These are phyloP conservation scores for Diplodia sapinea DNA, from an alignment of 2,329 filamentous ascomycete species.

Conservation along the genomic window DNA sequence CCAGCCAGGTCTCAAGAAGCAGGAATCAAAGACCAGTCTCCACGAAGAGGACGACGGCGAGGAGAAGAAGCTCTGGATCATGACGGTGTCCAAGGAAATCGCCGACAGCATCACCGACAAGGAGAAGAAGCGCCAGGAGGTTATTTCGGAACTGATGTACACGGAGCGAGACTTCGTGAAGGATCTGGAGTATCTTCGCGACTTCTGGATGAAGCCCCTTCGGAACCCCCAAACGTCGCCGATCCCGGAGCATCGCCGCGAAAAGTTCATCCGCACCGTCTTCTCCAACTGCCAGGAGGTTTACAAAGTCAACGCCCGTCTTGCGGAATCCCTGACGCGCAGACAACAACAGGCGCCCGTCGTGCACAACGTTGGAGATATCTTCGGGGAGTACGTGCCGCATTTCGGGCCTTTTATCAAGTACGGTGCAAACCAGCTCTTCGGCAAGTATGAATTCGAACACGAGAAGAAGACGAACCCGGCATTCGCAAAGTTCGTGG, in stretches of 20 bases:
- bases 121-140: slow-evolving; percentile 97
- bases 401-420: slow-evolving; percentile 95
- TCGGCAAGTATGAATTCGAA: slow-evolving; percentile 97
- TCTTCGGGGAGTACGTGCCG: slow-evolving; percentile 90
- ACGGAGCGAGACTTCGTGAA: slow-evolving; percentile 99
- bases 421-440: slow-evolving; percentile 93
- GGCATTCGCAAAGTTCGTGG: slow-evolving; percentile 87
- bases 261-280: slow-evolving; percentile 90
- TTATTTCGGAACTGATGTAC: slow-evolving; percentile 98
- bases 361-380: slow-evolving; percentile 87
- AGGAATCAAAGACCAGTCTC: slow-evolving; percentile 71
- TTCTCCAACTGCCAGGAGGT: slow-evolving; percentile 98
- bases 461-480: slow-evolving; percentile 89
- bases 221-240: slow-evolving; percentile 73
- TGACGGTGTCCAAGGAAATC: slow-evolving; percentile 93
- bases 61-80: slow-evolving; percentile 99
- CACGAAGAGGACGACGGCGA: slow-evolving; percentile 90
- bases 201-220: slow-evolving; percentile 97
- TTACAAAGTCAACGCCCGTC: slow-evolving; percentile 84
- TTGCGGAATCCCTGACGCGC: slow-evolving; percentile 86
- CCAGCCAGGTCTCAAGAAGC: slow-evolving; percentile 80
- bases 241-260: slow-evolving; percentile 84
- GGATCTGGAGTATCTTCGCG: slow-evolving; percentile 93
- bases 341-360: slow-evolving; percentile 90
- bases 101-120: slow-evolving; percentile 86